These are phyloP conservation scores for Fusarium udum DNA, from an alignment of 2,329 filamentous ascomycete species.

Conservation along the genomic window DNA sequence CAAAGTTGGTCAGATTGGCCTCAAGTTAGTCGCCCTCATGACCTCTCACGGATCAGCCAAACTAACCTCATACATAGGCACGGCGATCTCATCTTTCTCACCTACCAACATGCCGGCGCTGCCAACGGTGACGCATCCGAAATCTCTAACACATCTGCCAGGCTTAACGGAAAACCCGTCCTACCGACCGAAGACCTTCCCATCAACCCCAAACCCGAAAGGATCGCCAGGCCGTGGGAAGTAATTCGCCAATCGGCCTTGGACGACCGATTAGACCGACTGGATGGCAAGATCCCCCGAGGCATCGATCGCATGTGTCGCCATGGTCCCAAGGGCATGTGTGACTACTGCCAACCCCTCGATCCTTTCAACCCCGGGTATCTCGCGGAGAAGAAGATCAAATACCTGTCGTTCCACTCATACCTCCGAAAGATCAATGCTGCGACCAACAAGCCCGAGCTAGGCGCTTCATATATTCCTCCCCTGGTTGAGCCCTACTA, in stretches of 20 bases:
- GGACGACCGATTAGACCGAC: conserved; percentile 86
- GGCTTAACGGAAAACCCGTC: conserved; percentile 82
- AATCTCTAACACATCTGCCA: conserved; percentile 62
- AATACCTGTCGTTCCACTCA: conserved; percentile 95
- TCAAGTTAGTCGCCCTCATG: conserved; percentile 57
- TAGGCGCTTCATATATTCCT: conserved; percentile 94
- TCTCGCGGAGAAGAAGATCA: conserved; percentile 95
- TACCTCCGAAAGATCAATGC: conserved; percentile 95
- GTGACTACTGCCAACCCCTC: conserved; percentile 97
- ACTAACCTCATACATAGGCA: conserved; percentile 60
- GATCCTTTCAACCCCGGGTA: conserved; percentile 94
- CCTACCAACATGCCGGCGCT: conserved; percentile 71
- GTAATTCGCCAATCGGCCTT: conserved; percentile 86
- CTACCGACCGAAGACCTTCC: conserved; percentile 73
- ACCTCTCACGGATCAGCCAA: background rate
- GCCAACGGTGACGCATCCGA: conserved; percentile 45
- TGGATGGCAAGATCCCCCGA: conserved; percentile 88
- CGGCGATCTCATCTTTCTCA: conserved; percentile 89
- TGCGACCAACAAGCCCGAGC: conserved; percentile 94
- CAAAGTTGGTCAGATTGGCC: conserved; percentile 66
- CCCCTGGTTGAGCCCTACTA: conserved; percentile 93
- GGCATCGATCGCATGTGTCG: conserved; percentile 90
- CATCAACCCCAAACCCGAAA: conserved; percentile 74
- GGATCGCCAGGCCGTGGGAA: conserved; percentile 73
- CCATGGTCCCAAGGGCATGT: conserved; percentile 97